Percentiles rank a stretch among this genome's conserved stretches.
Evolutionary conservation across 2,329 filamentous ascomycete species (phyloP).

Genomic region (Aspergillus novofumigatus): DNA sequence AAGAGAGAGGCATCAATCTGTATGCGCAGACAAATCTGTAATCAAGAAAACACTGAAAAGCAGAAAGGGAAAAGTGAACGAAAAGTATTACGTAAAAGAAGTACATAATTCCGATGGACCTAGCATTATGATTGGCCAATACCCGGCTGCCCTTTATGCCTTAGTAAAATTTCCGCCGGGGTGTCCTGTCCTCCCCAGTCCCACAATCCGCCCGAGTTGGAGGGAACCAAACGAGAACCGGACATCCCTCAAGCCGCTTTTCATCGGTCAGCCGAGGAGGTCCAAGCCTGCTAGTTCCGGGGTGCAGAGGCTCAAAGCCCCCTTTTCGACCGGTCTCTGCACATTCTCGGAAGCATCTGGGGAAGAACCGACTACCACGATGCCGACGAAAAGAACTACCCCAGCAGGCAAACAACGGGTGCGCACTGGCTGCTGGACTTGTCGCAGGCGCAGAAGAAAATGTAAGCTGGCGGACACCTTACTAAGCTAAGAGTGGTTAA

Average conservation of each 20-base stretch:
- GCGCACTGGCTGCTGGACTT: constrained; percentile 23
- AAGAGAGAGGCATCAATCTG: too few relatives aligned
- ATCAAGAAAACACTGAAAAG: too few relatives aligned
- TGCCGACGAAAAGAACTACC: constrained; percentile 15
- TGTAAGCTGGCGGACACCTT: constrained; percentile 7
- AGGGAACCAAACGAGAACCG: neutral
- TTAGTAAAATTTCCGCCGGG: too few relatives aligned
- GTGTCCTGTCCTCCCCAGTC: too few relatives aligned
- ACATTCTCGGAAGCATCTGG: neutral
- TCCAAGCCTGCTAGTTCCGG: neutral
- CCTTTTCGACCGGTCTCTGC: neutral
- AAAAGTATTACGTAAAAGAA: too few relatives aligned
- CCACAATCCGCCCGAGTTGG: neutral
- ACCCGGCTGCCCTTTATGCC: too few relatives aligned
- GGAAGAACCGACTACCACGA: neutral
- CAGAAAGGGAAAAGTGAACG: too few relatives aligned
- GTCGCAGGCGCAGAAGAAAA: constrained; percentile 23
- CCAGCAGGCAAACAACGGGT: constrained; percentile 22
- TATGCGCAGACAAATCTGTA: too few relatives aligned
- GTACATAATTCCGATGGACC: too few relatives aligned
- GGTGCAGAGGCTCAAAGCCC: constrained; percentile 2
- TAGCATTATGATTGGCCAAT: too few relatives aligned
- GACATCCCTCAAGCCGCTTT: too few relatives aligned
- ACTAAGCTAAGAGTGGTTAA: too few relatives aligned
- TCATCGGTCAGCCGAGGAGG: neutral